These are phyloP conservation scores for Fusarium nurragi DNA, from an alignment of 2,329 filamentous ascomycete genomes.

Conservation along the genomic window DNA sequence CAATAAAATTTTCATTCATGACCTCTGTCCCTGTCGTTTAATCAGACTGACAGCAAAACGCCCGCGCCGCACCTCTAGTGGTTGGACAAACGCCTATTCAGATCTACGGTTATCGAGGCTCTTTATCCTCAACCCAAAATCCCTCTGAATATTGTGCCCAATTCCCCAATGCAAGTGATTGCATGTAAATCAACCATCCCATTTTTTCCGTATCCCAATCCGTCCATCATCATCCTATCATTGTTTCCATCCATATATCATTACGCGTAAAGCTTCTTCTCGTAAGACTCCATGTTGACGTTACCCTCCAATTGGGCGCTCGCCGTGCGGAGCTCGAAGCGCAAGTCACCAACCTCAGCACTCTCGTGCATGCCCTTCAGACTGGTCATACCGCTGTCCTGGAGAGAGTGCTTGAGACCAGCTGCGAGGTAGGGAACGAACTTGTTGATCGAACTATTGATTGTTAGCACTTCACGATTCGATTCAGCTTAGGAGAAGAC, in stretches of 20 bases:
- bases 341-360: conserved; percentile 77
- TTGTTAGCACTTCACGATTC: conserved; percentile 44
- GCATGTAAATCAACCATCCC: conserved; percentile 30
- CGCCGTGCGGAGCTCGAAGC: conserved; percentile 93
- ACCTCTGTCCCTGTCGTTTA: conserved; percentile 32
- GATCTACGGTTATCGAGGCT: conserved; percentile 40
- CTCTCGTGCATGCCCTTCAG: conserved; percentile 78
- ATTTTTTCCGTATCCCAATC: conserved; percentile 25
- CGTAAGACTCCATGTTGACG: conserved; percentile 98
- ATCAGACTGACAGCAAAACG: conserved; percentile 37
- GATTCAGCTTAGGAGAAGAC: conserved; percentile 36
- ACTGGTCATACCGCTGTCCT: conserved; percentile 91
- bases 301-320: conserved; percentile 97
- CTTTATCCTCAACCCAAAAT: conserved; percentile 32
- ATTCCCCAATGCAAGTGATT: conserved; percentile 33
- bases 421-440: conserved; percentile 96
- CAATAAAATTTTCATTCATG: conserved; percentile 41
- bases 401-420: conserved; percentile 95
- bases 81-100: conserved; percentile 46
- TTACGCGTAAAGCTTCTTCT: conserved; percentile 99
- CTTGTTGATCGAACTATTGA: conserved; percentile 80
- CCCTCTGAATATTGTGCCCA: conserved; percentile 30
- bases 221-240: conserved; percentile 24
- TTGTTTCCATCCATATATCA: conserved; percentile 38
- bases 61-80: conserved; percentile 43